phyloP scores from a whole-genome alignment of 2,329 filamentous ascomycete species.

The Hymenoscyphus fructigenus region DNA sequence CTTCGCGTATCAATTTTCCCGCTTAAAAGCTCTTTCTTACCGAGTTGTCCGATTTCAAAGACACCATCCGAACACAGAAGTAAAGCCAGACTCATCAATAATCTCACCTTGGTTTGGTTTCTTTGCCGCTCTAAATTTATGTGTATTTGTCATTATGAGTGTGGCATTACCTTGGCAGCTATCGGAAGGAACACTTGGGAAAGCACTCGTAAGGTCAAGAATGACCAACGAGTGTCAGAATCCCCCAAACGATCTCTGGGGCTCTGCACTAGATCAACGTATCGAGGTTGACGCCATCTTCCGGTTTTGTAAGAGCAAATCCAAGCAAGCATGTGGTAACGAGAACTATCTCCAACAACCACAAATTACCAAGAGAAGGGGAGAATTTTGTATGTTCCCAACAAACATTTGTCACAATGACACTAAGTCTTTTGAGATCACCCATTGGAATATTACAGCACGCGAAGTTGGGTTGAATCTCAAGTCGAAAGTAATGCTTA shows the following conservation, averaged over 20 bases:
- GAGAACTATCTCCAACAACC: background rate
- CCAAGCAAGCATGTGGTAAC: background rate
- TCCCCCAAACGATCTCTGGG: background rate
- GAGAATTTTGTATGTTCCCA: background rate
- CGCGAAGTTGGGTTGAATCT: conserved; percentile 7
- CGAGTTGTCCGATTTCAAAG: too few relatives aligned
- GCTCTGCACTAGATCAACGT: background rate
- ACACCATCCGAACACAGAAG: too few relatives aligned
- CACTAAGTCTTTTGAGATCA: conserved; percentile 2
- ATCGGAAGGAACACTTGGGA: conserved; percentile 1
- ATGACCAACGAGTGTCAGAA: background rate
- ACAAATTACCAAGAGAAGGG: background rate
- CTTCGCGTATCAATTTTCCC: background rate
- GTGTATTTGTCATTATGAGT: background rate
- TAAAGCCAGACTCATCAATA: background rate
- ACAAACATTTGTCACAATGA: background rate
- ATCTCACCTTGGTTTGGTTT: background rate
- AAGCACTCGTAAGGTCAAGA: background rate
- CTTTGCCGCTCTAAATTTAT: background rate
- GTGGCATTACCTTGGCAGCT: background rate
- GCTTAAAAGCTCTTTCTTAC: background rate
- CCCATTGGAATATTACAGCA: conserved; percentile 1
- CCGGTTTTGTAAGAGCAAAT: background rate
- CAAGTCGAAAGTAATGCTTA: background rate
- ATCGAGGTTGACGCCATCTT: background rate